phyloP scores from a whole-genome alignment of 305 asterid species.

The Solanum hybrid region DNA sequence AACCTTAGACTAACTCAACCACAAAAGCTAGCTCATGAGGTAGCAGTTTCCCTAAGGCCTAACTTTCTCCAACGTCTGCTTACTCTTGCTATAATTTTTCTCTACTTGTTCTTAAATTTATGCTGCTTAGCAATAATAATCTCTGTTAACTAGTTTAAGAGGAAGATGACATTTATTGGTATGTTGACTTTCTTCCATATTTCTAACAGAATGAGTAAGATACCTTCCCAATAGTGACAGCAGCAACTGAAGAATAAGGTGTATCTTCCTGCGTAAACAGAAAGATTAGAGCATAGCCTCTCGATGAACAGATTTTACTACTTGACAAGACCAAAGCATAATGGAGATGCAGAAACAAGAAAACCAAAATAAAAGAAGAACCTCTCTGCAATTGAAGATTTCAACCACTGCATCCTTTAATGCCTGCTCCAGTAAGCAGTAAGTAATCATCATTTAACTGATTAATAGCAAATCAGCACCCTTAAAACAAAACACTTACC shows the following conservation, averaged over 20 bases:
- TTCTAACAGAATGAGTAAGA: neutral
- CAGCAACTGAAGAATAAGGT: conserved; percentile 38
- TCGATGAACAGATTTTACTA: neutral
- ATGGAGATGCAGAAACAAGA: neutral
- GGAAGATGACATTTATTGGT: neutral
- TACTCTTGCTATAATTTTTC: neutral
- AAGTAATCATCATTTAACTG: neutral
- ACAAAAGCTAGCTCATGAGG: neutral
- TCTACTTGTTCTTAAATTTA: neutral
- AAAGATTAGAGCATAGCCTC: conserved; percentile 13
- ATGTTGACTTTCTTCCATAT: neutral
- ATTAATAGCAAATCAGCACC: conserved; percentile 8
- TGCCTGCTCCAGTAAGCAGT: conserved; percentile 2
- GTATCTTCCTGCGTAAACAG: conserved; percentile 28
- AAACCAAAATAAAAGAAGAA: neutral
- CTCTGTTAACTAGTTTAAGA: neutral
- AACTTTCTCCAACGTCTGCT: neutral
- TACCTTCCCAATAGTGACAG: conserved; percentile 44
- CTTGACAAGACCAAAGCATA: neutral
- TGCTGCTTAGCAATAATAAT: neutral
- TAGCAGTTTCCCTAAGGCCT: neutral
- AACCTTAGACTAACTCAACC: neutral
- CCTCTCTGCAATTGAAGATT: conserved; percentile 62
- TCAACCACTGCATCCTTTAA: conserved; percentile 62
- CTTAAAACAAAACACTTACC: conserved; percentile 28